Evolutionary conservation across 768 basidiomycete species (phyloP).

Genomic region (Boletus pseudopeckii): DNA sequence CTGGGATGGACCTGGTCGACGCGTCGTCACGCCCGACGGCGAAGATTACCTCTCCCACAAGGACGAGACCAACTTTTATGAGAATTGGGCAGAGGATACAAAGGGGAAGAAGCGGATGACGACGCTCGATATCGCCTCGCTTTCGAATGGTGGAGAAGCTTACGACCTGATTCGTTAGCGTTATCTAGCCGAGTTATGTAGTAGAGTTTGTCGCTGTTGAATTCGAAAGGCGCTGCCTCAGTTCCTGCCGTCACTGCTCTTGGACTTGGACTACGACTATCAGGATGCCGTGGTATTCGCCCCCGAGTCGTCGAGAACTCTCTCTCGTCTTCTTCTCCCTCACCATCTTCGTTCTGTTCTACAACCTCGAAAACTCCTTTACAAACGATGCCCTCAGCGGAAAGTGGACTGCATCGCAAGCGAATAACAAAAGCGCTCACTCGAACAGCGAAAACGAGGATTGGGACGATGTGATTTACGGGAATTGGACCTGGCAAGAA

Average conservation of each 20-base stretch:
- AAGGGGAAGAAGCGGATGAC: conserved; percentile 51
- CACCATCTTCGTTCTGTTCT: conserved; percentile 64
- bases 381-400: conserved; percentile 36
- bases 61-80: conserved; percentile 80
- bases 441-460: conserved; percentile 38
- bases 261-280: background rate
- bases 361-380: conserved; percentile 68
- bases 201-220: background rate
- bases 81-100: conserved; percentile 81
- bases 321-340: conserved; percentile 65
- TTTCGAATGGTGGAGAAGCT: conserved; percentile 15
- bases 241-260: background rate
- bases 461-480: conserved; percentile 62
- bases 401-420: conserved; percentile 21
- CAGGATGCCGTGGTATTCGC: conserved; percentile 57
- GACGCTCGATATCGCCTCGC: conserved; percentile 29
- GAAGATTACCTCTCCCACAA: conserved; percentile 35
- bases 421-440: conserved; percentile 19
- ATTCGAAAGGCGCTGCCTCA: background rate
- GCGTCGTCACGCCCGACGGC: conserved; percentile 36
- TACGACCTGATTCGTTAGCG: conserved; percentile 7
- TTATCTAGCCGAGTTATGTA: too few relatives aligned
- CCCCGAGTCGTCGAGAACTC: conserved; percentile 72
- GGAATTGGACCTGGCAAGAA: conserved; percentile 66
- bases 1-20: conserved; percentile 83